Evolutionary conservation across 1,284 basidiomycete genomes (phyloP), one percentile per base, ranked within the genome.

Genomic region (Xanthoconium separans): DNA sequence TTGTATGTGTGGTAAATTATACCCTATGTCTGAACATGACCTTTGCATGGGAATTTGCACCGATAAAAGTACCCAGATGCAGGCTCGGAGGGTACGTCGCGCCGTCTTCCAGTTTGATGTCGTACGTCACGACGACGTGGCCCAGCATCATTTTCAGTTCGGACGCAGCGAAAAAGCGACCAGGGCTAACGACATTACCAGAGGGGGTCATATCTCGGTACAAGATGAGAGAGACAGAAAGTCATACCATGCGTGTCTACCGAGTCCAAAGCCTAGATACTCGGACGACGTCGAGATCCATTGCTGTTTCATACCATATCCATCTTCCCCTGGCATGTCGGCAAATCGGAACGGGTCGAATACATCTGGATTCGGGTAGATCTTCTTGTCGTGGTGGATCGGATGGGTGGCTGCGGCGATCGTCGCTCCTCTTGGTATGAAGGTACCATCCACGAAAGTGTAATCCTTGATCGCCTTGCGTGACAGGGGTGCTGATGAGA

Each of bases 401-500:
- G 68, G 44, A 10, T 41, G 36, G 1, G 59, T n/a, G 0, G 73
- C 59, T 22, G 65, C 59, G 9, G 54, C 50, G 22, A 77, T 13
- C n/a, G 53, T 37, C 0, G 66, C 55, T 6, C 76, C 76, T 30
- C 67, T 61, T 1, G 76, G 78, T 8, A 80, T 44, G 15, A 65
- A 58, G 1, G 72, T 73, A 1, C 77, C 78, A 47, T 79, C 72
- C 4, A 73, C 73, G 53, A 78, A 73, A 0, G 66, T 73, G 54
- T 69, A 73, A 6, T 73, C 70, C 40, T 70, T 65, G 15, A 37
- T 8, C 12, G 36, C 36, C 36, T 37, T 37, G 36, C 36, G 36
- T 15, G 13, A n/a, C 12, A 37, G 36, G 24, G 48, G 53, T 18
- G 69, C 75, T 77, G 8, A 27, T 27, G 16, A 33, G 15, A n/a